Percentiles rank a stretch among this genome's conserved stretches.
These are phyloP conservation scores for Salix brachista DNA, from an alignment of 345 rosid genomes.

Conservation along the genomic window DNA sequence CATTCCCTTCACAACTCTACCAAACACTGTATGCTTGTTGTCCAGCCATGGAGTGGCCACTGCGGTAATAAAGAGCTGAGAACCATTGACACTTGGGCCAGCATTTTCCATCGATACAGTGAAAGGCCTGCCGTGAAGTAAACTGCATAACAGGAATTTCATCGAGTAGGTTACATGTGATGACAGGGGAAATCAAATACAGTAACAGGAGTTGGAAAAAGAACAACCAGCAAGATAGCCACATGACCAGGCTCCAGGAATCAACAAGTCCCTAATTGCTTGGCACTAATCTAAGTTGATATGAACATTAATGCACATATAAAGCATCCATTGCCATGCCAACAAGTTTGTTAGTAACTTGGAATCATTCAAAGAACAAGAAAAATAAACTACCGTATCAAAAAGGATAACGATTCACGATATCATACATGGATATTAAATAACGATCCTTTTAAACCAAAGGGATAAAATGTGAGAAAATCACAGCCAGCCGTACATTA, in stretches of 20 bases:
- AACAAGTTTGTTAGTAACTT: background rate
- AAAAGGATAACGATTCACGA: background rate
- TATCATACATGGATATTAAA: background rate
- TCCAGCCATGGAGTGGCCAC: constrained; percentile 99
- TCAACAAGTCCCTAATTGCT: background rate
- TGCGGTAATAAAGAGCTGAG: constrained; percentile 91
- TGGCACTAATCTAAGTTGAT: background rate
- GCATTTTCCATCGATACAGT: constrained; percentile 96
- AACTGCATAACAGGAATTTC: constrained; percentile 43
- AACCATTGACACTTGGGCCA: constrained; percentile 84
- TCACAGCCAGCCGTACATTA: background rate
- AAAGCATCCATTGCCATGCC: background rate
- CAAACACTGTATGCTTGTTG: constrained; percentile 94
- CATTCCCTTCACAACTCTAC: constrained; percentile 91
- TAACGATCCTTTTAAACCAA: background rate
- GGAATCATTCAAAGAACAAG: background rate
- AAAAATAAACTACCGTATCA: background rate
- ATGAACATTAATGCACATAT: background rate
- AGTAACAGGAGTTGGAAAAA: background rate
- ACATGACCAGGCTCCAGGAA: background rate
- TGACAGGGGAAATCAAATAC: background rate
- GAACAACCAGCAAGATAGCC: background rate
- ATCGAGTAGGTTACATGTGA: constrained; percentile 2
- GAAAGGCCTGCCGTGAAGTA: constrained; percentile 92
- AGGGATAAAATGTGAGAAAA: background rate